A percentile compares a stretch with the other conserved stretches of the same genome.
These are phyloP conservation scores for Trichoderma asperelloides DNA, from an alignment of 495 filamentous ascomycete species.

Conservation along the genomic window DNA sequence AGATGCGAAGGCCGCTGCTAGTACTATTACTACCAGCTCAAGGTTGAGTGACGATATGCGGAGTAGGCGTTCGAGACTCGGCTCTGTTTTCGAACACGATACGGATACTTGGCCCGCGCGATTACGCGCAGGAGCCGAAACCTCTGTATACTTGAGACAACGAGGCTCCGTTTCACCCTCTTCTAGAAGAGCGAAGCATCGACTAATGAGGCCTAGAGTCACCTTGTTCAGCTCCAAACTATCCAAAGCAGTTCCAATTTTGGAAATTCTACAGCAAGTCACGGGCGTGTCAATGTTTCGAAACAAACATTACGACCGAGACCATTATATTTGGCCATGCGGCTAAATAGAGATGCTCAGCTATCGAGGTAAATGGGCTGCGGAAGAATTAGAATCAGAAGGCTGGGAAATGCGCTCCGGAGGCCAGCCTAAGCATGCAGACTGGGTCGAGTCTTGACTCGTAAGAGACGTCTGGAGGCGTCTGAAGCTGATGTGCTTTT, in stretches of 20 bases:
- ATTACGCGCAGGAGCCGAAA: neutral
- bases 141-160: neutral
- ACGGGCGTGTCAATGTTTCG: neutral
- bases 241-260: neutral
- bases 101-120: neutral
- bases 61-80: neutral
- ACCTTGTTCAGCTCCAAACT: neutral
- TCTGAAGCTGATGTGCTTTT: neutral
- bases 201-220: neutral
- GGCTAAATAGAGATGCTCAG: neutral
- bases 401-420: neutral
- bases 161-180: neutral
- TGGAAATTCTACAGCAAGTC: neutral
- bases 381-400: neutral
- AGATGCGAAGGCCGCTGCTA: neutral
- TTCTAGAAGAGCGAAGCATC: neutral
- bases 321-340: neutral
- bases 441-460: neutral
- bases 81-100: neutral
- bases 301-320: neutral
- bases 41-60: neutral
- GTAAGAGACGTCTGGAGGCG: neutral
- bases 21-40: neutral
- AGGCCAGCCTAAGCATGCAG: neutral
- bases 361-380: neutral